Conservation (phyloP, 2,329 filamentous ascomycete species). For the Ophiostoma sp. region DNA sequence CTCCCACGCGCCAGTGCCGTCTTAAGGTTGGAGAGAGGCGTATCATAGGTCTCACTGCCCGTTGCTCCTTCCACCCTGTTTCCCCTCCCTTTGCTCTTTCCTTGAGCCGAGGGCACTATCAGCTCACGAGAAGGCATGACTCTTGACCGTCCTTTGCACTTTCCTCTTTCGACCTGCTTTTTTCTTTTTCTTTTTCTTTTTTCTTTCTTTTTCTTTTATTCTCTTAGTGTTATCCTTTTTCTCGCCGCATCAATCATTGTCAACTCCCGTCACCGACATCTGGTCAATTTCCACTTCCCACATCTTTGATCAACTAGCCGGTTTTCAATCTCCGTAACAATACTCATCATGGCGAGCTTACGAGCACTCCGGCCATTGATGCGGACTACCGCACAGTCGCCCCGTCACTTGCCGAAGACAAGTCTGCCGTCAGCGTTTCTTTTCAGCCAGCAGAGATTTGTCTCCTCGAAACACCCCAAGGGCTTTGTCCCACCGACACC, state of each 20-base stretch:
- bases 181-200: neutral
- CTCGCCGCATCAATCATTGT: neutral
- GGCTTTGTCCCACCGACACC: constrained; percentile 63
- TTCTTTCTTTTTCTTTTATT: neutral
- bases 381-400: constrained; percentile 23
- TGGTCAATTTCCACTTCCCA: neutral
- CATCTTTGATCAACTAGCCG: neutral
- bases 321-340: neutral
- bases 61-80: neutral
- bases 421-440: neutral
- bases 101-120: constrained; percentile 16
- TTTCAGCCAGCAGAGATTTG: constrained; percentile 33
- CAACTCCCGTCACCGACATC: neutral
- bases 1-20: neutral
- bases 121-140: neutral
- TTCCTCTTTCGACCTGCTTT: neutral
- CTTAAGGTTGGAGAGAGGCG: neutral
- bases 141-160: neutral
- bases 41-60: neutral
- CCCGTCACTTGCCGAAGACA: neutral
- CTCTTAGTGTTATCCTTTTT: neutral
- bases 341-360: constrained; percentile 36
- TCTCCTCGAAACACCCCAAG: constrained; percentile 57
- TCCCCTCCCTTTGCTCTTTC: constrained; percentile 1
- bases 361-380: constrained; percentile 34